Percentiles rank a stretch among this genome's conserved stretches.
Evolutionary conservation across 1,139 yeast species (phyloP).

Genomic region (Zhuliangozyma blackwelliae): DNA sequence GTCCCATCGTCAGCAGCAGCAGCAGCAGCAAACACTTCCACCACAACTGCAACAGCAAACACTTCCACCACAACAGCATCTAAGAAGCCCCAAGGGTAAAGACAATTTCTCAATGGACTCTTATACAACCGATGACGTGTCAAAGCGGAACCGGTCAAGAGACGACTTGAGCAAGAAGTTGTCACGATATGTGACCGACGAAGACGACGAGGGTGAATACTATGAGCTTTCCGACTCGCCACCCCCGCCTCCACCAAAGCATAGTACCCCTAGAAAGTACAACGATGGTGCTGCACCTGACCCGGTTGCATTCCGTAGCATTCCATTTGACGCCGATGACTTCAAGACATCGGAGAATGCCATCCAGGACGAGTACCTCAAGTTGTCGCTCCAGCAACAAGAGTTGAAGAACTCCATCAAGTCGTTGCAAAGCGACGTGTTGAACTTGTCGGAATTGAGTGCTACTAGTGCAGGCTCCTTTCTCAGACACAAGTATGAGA

Average conservation of each 20-base stretch:
- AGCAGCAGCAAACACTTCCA: slow-evolving; percentile 1
- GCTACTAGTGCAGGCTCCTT: slow-evolving; percentile 90
- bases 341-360: slow-evolving; percentile 27
- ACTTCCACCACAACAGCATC: neutral
- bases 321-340: slow-evolving; percentile 41
- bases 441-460: slow-evolving; percentile 61
- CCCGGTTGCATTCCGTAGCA: slow-evolving; percentile 5
- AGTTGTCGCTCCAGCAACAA: slow-evolving; percentile 31
- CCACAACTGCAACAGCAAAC: neutral
- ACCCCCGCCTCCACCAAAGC: slow-evolving; percentile 55
- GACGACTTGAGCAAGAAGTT: slow-evolving; percentile 39
- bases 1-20: slow-evolving; percentile 2
- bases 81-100: neutral
- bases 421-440: slow-evolving; percentile 45
- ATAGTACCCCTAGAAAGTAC: slow-evolving; percentile 11
- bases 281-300: neutral
- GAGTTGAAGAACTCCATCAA: slow-evolving; percentile 40
- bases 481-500: slow-evolving; percentile 63
- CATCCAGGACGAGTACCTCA: slow-evolving; percentile 29
- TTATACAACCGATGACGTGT: slow-evolving; percentile 35
- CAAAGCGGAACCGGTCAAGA: slow-evolving; percentile 28
- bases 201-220: slow-evolving; percentile 16
- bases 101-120: slow-evolving; percentile 22
- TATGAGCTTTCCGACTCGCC: slow-evolving; percentile 20
- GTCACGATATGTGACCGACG: slow-evolving; percentile 24